Evolutionary conservation across 75 land plant species (phyloP).

Genomic region (Pseudotsuga menziesii): DNA sequence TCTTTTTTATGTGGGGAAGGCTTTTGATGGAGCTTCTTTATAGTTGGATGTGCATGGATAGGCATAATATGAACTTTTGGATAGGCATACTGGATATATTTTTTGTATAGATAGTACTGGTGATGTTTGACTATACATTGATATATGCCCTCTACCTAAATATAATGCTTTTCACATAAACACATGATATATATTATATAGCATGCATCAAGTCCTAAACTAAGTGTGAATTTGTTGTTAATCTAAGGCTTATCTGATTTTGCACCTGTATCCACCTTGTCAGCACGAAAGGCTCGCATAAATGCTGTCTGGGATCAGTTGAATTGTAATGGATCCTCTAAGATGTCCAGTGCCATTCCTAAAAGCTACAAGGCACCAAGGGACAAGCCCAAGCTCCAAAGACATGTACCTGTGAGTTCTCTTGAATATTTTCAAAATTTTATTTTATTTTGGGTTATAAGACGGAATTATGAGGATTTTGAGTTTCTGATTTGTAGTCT

Average conservation of each 20-base stretch:
- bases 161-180: neutral
- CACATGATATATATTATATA: neutral
- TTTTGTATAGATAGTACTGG: neutral
- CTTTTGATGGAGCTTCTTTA: neutral
- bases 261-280: neutral
- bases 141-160: neutral
- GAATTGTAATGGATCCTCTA: constrained; percentile 2
- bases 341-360: neutral
- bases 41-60: neutral
- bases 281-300: constrained; percentile 1
- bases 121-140: neutral
- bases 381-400: neutral
- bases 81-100: neutral
- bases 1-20: neutral
- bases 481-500: too few species aligned
- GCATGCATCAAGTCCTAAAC: neutral
- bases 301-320: constrained; percentile 7
- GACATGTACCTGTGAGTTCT: neutral
- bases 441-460: too few species aligned
- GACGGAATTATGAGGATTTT: too few species aligned
- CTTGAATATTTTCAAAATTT: too few species aligned
- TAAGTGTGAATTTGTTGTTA: neutral
- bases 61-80: neutral
- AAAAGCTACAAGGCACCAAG: neutral
- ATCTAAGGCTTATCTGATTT: neutral